phyloP scores from a whole-genome alignment of 2,329 filamentous ascomycete genomes.

The Nemania abortiva region DNA sequence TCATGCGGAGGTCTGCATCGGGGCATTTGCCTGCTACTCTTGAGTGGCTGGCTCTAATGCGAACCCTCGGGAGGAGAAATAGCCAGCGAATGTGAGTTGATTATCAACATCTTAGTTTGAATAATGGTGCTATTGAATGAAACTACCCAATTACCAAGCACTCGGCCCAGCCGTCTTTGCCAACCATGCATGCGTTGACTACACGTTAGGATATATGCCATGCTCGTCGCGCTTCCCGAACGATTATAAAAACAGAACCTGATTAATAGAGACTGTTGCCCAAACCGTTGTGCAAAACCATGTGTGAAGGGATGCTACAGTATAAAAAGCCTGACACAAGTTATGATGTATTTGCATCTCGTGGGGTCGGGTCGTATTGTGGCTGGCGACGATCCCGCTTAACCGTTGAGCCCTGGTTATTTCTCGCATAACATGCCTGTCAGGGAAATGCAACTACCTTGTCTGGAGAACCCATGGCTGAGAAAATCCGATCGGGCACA shows the following conservation, averaged over 20 bases:
- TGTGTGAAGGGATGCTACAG: slow-evolving; percentile 6
- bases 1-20: slow-evolving; percentile 31
- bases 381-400: slow-evolving; percentile 43
- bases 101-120: neutral
- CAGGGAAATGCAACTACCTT: slow-evolving; percentile 36
- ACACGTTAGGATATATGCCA: neutral
- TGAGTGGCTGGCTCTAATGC: slow-evolving; percentile 18
- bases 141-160: neutral
- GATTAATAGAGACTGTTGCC: neutral
- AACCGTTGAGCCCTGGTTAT: slow-evolving; percentile 41
- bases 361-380: slow-evolving; percentile 42
- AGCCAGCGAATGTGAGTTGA: neutral
- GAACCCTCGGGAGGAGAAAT: slow-evolving; percentile 15
- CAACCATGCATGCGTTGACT: neutral
- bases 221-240: neutral
- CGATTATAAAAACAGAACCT: neutral
- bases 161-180: neutral
- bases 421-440: slow-evolving; percentile 42
- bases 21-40: slow-evolving; percentile 11
- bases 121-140: neutral
- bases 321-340: slow-evolving; percentile 6
- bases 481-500: slow-evolving; percentile 39
- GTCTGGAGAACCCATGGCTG: slow-evolving; percentile 37
- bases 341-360: slow-evolving; percentile 17
- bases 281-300: neutral